Conservation (phyloP, 2,329 filamentous ascomycete genomes). For the Sarocladium kiliense region DNA sequence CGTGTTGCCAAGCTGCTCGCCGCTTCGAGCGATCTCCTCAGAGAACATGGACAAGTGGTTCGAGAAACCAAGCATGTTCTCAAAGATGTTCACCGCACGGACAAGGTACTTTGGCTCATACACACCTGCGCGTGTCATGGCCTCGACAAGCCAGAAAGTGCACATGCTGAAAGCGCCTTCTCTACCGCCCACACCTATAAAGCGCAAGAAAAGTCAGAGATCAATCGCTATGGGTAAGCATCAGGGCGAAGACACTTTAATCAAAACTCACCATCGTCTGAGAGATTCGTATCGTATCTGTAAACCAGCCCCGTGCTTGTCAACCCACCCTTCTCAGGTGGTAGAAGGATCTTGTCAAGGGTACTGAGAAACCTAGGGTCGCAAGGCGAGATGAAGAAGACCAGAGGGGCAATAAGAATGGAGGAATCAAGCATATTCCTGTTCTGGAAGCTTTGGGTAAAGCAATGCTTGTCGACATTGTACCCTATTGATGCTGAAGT, state of each 20-base stretch:
- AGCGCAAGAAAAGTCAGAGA: neutral
- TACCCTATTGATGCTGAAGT: conserved; percentile 44
- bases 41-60: conserved; percentile 77
- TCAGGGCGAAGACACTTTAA: neutral
- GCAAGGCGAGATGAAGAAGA: conserved; percentile 75
- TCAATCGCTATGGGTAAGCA: neutral
- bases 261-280: conserved; percentile 57
- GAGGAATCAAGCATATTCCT: conserved; percentile 67
- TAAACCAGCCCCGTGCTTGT: conserved; percentile 73
- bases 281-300: conserved; percentile 64
- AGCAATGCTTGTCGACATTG: conserved; percentile 63
- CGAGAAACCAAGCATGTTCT: conserved; percentile 71
- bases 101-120: conserved; percentile 61
- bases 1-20: conserved; percentile 75
- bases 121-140: conserved; percentile 61
- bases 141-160: conserved; percentile 79
- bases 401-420: conserved; percentile 69
- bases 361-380: conserved; percentile 71
- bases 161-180: conserved; percentile 80
- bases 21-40: conserved; percentile 69
- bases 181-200: conserved; percentile 61
- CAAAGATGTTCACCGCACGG: conserved; percentile 63
- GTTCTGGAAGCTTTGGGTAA: conserved; percentile 72
- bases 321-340: conserved; percentile 69
- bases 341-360: conserved; percentile 64